phyloP scores from a whole-genome alignment of 441 rosid genomes.

The Cnidoscolus chayamansa region DNA sequence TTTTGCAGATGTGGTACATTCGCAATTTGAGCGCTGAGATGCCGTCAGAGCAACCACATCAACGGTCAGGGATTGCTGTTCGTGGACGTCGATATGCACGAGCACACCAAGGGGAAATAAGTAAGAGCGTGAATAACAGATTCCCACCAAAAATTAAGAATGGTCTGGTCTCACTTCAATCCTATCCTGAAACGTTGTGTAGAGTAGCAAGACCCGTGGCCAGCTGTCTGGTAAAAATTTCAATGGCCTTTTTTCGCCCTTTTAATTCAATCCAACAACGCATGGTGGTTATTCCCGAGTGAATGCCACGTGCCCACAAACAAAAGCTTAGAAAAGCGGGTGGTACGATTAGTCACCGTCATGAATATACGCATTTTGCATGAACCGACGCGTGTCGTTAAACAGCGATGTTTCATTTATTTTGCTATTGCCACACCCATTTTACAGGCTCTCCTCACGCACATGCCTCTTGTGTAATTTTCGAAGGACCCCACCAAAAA shows the following conservation, averaged over 20 bases:
- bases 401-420: slow-evolving; percentile 11
- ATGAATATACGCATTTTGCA: slow-evolving; percentile 12
- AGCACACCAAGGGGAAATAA: no score
- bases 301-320: slow-evolving; percentile 26
- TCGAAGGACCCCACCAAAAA: no score
- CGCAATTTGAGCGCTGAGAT: no score
- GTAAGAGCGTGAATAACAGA: no score
- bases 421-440: slow-evolving; percentile 7
- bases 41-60: no score
- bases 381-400: slow-evolving; percentile 28
- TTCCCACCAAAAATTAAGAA: no score
- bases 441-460: slow-evolving; percentile 26
- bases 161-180: no score
- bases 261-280: background rate
- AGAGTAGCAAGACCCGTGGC: background rate
- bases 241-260: slow-evolving; percentile 8
- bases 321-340: slow-evolving; percentile 20
- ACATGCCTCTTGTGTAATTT: background rate
- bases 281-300: background rate
- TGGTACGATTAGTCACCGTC: slow-evolving; percentile 30
- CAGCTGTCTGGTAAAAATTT: slow-evolving; percentile 8
- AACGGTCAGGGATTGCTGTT: no score
- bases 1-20: no score
- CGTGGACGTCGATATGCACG: no score
- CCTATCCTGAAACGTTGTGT: no score